Base-by-base conservation (phyloP, 768 basidiomycete genomes). In the Mycena galericulata region DNA sequence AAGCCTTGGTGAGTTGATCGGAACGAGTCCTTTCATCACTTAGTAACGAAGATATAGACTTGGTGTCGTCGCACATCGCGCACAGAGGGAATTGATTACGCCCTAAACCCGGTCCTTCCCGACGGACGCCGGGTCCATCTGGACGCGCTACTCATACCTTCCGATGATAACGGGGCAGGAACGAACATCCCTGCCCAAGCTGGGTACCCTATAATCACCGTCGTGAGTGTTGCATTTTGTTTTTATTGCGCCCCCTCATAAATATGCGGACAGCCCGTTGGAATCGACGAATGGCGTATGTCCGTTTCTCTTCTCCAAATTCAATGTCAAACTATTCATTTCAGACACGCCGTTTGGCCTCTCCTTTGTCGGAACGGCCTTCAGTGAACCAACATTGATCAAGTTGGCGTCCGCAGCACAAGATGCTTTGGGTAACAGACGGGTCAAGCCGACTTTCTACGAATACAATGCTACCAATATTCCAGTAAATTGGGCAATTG, bases 141-240 rank as follows among this genome's bases (percentile, higher is more conserved):
- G 26, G 71, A 72, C 38, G 71, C 71, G 6, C 41, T 72, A 22
- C 64, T 72, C 27, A 72, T 67, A 17, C 71, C 71, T 2, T 72
- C 71, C 5, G 71, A 72, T 36, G 71, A 72, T 30, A 69, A 53
- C n/a, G 43, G 70, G 15, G 56, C 70, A 2, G 66, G 66, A 70
- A 47, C 79, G 77, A 74, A 63, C 6, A 75, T 77, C 2, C 78
- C 83, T 14, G 85, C 83, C 4, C 80, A 84, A 59, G 80, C 83
- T 11, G 85, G 83, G 8, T 85, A 84, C 58, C 85, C 85, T 3
- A 81, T 85, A 66, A 77, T 85, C 51, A 84, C 85, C n/a, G 81
- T 85, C 7, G 69, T 70, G 32, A 29, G 70, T 60, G 6, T 20
- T 2, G 26, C 27, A 43, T 4, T 58, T 20, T 30, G 38, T 8